phyloP scores from a whole-genome alignment of 2,329 filamentous ascomycete genomes.

The Trichophyton equinum region DNA sequence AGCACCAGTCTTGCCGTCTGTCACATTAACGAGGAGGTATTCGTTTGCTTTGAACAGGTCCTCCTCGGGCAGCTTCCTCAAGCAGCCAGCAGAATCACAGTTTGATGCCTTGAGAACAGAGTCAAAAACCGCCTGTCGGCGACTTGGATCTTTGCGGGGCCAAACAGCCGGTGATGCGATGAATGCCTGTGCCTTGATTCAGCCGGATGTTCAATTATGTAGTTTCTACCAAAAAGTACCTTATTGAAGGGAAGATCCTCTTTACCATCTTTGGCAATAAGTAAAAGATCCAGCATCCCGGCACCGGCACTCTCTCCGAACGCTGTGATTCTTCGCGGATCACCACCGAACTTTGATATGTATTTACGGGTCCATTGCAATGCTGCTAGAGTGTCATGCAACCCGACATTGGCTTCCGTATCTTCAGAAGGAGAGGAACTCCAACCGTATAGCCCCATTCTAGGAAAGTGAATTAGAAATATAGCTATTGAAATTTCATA shows the following conservation, averaged over 20 bases:
- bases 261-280: neutral
- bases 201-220: neutral
- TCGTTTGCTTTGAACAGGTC: constrained; percentile 10
- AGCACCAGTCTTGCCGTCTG: neutral
- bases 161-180: constrained; percentile 9
- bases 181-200: constrained; percentile 3
- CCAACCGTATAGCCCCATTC: constrained; percentile 5
- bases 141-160: constrained; percentile 6
- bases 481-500: neutral
- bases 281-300: constrained; percentile 3
- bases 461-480: neutral
- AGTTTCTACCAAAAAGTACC: neutral
- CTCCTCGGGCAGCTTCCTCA: constrained; percentile 4
- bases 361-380: constrained; percentile 46
- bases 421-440: constrained; percentile 5
- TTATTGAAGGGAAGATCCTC: constrained; percentile 6
- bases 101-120: constrained; percentile 9
- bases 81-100: constrained; percentile 8
- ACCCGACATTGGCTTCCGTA: constrained; percentile 41
- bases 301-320: constrained; percentile 41
- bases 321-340: constrained; percentile 38
- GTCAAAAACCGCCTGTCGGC: constrained; percentile 7
- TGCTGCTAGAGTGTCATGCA: constrained; percentile 44
- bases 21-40: constrained; percentile 9
- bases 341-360: constrained; percentile 45